Evolutionary conservation across 306 rosid species (phyloP).

Genomic region (Herpetospermum pedunculosum): DNA sequence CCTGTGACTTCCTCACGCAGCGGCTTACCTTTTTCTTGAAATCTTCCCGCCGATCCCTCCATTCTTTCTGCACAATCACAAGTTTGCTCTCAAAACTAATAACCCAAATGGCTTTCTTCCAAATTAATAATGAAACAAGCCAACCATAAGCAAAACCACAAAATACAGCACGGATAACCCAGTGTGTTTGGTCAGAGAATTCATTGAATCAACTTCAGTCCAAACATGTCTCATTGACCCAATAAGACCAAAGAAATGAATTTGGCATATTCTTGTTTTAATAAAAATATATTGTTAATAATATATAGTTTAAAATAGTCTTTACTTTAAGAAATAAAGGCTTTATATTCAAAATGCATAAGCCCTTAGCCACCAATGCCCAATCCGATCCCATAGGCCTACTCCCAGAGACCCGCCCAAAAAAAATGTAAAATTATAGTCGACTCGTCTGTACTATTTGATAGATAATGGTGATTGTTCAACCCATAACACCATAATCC

Average conservation of each 20-base stretch:
- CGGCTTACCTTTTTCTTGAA: constrained; percentile 93
- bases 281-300: not conserved
- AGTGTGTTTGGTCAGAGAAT: not conserved
- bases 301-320: not conserved
- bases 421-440: too few species aligned
- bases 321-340: not conserved
- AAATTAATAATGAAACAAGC: too few species aligned
- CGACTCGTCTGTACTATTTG: too few species aligned
- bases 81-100: constrained; percentile 2
- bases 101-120: not conserved
- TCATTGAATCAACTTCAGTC: not conserved
- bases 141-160: not conserved
- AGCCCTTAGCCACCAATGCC: too few species aligned
- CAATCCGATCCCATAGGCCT: too few species aligned
- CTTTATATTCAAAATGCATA: too few species aligned
- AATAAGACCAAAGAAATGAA: not conserved
- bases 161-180: not conserved
- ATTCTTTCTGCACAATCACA: constrained; percentile 60
- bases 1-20: constrained; percentile 90
- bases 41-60: constrained; percentile 92
- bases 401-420: too few species aligned
- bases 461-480: too few species aligned
- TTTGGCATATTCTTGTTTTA: too few species aligned
- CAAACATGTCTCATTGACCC: not conserved
- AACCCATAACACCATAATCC: too few species aligned